phyloP scores from a whole-genome alignment of 805 yeast genomes.

The Schwanniomyces yamadae region DNA sequence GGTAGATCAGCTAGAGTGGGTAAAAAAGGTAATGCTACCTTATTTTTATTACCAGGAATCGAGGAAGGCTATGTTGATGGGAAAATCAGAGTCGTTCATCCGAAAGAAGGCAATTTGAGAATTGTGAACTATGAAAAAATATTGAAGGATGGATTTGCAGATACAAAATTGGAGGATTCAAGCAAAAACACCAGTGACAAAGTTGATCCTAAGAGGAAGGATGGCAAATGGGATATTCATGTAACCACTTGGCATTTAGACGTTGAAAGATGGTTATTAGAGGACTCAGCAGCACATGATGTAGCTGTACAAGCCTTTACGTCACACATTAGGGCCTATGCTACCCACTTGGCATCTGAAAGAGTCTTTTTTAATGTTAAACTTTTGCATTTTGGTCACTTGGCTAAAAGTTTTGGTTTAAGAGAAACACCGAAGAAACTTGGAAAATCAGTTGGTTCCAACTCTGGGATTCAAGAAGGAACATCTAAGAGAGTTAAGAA shows the following conservation, averaged over 20 bases:
- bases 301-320: constrained; percentile 79
- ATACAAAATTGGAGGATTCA: constrained; percentile 33
- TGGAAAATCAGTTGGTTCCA: constrained; percentile 43
- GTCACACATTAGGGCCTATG: constrained; percentile 90
- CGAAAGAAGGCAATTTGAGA: constrained; percentile 33
- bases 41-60: constrained; percentile 83
- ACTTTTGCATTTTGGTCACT: constrained; percentile 86
- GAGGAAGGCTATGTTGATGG: constrained; percentile 82
- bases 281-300: constrained; percentile 57
- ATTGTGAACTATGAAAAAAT: constrained; percentile 34
- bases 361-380: constrained; percentile 79
- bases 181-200: constrained; percentile 33
- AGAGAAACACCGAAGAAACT: constrained; percentile 90
- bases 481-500: constrained; percentile 42
- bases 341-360: constrained; percentile 87
- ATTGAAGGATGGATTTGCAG: constrained; percentile 36
- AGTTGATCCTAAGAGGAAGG: constrained; percentile 36
- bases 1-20: constrained; percentile 99
- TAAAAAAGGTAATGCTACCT: constrained; percentile 67
- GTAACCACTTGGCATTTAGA: constrained; percentile 96
- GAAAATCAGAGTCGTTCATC: constrained; percentile 38
- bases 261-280: constrained; percentile 84
- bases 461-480: constrained; percentile 29
- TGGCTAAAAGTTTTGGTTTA: constrained; percentile 91
- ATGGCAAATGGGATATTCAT: constrained; percentile 79